Evolutionary conservation across 768 basidiomycete species (phyloP), one percentile per base, ranked within the genome.

Genomic region (Goffeauzyma gilvescens): DNA sequence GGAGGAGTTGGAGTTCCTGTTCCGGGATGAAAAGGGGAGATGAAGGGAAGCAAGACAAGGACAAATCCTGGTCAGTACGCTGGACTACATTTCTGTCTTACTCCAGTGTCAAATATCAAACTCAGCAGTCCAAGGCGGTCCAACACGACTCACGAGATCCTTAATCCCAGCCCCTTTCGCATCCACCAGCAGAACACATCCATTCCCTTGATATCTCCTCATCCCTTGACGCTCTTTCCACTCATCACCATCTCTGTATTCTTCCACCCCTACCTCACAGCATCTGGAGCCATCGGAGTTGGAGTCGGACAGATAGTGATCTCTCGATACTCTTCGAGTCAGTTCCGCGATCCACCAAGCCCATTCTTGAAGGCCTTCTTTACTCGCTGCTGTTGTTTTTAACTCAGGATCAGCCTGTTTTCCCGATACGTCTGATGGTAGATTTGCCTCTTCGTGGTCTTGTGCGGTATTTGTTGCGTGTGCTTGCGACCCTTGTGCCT

Each of bases 1-100:
- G 61, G 1, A 61, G 44, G 0, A 64, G 49, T 28, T 64, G 61
- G 6, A 61, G 54, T 45, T 64, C 59, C 62, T 64, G 17, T 1
- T 4, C 2, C 1, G 4, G 32, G 10, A 9, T 5, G 10, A 3
- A 7, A 18, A 14, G 24, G 38, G 25, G 46, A 25, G 2, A 32
- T 20, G 14, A 25, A 25, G 14, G 17, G 26, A 31, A 5, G 42
- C 9, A 22, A 13, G 30, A 30, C 23, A 9, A 22, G 15, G 15
- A 14, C 17, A 6, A 4, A 14, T 43, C 5, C n/a, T 30, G n/a
- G 37, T 23, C 37, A 20, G 22, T 8, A 17, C n/a, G n/a, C n/a
- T n/a, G n/a, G n/a, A n/a, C n/a, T n/a, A n/a, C n/a, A n/a, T n/a
- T n/a, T n/a, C n/a, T n/a, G n/a, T n/a, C n/a, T n/a, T n/a, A n/a